A percentile compares a stretch with the other conserved stretches of the same genome.
phyloP scores from a whole-genome alignment of 164 flowering plant genomes.

The Brasenia schreberi region DNA sequence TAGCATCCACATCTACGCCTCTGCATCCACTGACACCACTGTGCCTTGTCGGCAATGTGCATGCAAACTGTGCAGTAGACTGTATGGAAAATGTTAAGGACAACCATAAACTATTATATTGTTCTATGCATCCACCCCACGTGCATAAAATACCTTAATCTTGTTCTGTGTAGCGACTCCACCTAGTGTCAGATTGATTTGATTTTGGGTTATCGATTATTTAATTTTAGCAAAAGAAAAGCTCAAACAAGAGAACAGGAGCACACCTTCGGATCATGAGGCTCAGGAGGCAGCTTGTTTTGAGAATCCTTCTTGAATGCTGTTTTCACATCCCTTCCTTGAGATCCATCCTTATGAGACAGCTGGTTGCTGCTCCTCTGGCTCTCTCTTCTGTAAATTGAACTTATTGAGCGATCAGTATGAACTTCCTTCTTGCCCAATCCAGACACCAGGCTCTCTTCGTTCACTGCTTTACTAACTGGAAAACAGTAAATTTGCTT shows the following conservation, averaged over 20 bases:
- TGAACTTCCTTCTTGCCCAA: conserved; percentile 27
- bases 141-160: too few species aligned
- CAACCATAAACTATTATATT: not conserved
- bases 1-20: too few species aligned
- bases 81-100: not conserved
- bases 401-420: conserved; percentile 6
- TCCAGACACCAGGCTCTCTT: conserved; percentile 35
- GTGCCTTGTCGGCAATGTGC: too few species aligned
- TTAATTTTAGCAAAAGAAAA: too few species aligned
- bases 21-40: too few species aligned
- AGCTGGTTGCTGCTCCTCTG: not conserved
- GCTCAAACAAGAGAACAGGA: too few species aligned
- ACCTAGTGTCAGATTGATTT: not conserved
- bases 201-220: too few species aligned
- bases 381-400: conserved; percentile 29
- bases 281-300: conserved; percentile 34
- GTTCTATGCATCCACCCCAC: not conserved
- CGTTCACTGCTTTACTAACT: conserved; percentile 82
- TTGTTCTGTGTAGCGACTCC: not conserved
- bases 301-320: conserved; percentile 28
- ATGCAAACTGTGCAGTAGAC: not conserved
- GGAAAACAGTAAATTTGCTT: conserved; percentile 68
- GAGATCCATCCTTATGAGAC: conserved; percentile 14
- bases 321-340: conserved; percentile 23
- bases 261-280: conserved; percentile 43